These are phyloP conservation scores for Talaromyces liani DNA, from an alignment of 495 filamentous ascomycete genomes.

Conservation along the genomic window DNA sequence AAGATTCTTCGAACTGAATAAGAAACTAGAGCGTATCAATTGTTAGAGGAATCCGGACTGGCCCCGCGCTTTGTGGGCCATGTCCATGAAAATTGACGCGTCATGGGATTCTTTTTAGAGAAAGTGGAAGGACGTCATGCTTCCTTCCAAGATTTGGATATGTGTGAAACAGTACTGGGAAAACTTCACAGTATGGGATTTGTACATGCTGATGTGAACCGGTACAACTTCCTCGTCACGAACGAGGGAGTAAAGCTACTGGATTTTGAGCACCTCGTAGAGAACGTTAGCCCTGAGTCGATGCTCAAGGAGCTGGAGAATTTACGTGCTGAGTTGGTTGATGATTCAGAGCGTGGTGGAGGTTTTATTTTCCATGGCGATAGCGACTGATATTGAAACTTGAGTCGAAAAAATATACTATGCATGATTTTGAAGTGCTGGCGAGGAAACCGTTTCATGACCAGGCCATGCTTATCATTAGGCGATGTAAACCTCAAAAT, in stretches of 20 bases:
- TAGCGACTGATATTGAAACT: no score
- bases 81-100: constrained; percentile 22
- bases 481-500: neutral
- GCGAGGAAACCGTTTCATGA: no score
- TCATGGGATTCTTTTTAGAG: constrained; percentile 29
- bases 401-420: no score
- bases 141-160: constrained; percentile 17
- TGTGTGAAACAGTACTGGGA: constrained; percentile 22
- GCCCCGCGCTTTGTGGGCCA: constrained; percentile 27
- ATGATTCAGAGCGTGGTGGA: constrained; percentile 10
- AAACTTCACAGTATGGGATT: constrained; percentile 15
- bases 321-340: constrained; percentile 7
- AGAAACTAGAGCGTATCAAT: constrained; percentile 20
- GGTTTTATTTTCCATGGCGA: constrained; percentile 10
- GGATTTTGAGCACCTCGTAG: constrained; percentile 8
- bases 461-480: no score
- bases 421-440: no score
- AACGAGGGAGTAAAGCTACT: constrained; percentile 5
- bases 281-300: constrained; percentile 3
- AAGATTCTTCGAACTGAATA: constrained; percentile 14
- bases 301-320: constrained; percentile 7
- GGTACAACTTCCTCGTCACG: constrained; percentile 13
- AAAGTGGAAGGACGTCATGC: constrained; percentile 22
- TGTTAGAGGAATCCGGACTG: constrained; percentile 15
- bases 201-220: constrained; percentile 12